Evolutionary conservation across 768 basidiomycete genomes (phyloP), one percentile per base, ranked within the genome.

Genomic region (Pisolithus marmoratus): DNA sequence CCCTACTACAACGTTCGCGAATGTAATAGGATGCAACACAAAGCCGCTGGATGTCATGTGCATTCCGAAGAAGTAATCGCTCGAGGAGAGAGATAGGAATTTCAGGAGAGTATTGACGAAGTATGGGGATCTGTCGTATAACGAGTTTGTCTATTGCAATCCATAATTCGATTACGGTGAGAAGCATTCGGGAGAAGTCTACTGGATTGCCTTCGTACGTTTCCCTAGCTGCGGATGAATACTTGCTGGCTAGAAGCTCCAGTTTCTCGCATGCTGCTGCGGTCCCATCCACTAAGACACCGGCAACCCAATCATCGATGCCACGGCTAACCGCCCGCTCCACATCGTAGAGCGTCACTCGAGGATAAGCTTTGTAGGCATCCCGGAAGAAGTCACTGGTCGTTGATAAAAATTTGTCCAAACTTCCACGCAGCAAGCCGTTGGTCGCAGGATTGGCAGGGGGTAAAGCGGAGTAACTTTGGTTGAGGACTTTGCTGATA

Each of bases 31-130:
- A 47, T 9, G 66, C 58, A 19, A 68, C 50, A 4, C 38, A 29
- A 17, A 73, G 63, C 4, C 72, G 63, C 14, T 49, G 49, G 22
- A 77, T 51, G 8, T 54, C 52, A 19, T 58, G 50, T 3, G 60
- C 50, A 48, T 63, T 66, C 22, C 62, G 67, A 2, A 81, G 64
- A 8, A 81, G 60, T 22, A 82, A 67, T 0, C 67, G 52, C 24
- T 77, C 65, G n/a, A 80, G 58, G 22, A 78, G 58, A 4, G 47
- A 46, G 2, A 51, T 24, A 1, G 74, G 68, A 0, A 81, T 60
- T 52, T 76, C 77, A 0, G 80, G 77, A 11, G 76, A 73, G 49
- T 77, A 81, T 5, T 72, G 60, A 0, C 38, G 40, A 5, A 81
- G 60, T 9, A 79, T 63, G 2, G 79, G 73, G 14, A 60, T 58